These are phyloP conservation scores for Gastrolobium villosum DNA, from an alignment of 306 rosid species.

Conservation along the genomic window DNA sequence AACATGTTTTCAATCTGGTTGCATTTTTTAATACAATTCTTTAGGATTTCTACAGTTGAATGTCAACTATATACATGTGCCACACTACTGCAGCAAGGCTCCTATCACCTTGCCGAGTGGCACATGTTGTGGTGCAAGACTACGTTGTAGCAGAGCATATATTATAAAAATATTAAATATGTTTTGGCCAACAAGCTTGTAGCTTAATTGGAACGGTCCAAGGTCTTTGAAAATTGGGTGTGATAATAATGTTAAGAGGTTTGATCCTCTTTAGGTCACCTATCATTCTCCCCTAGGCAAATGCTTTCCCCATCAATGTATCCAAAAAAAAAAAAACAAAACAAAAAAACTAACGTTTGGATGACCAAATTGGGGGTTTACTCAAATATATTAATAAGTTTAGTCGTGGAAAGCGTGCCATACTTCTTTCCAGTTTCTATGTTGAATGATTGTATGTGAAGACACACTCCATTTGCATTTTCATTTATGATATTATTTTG, in stretches of 20 bases:
- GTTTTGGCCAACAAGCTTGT: not conserved
- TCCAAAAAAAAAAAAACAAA: not conserved
- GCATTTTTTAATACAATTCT: conserved; percentile 12
- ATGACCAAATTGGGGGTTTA: not conserved
- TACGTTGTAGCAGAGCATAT: not conserved
- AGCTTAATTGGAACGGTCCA: not conserved
- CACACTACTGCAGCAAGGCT: conserved; percentile 8
- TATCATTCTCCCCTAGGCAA: not conserved
- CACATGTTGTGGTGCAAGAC: not conserved
- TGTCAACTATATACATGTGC: not conserved
- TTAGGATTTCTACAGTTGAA: too few species aligned
- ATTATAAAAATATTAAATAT: not conserved
- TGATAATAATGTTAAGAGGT: not conserved
- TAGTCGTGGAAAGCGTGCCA: conserved; percentile 26
- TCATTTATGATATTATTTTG: conserved; percentile 12
- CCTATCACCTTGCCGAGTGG: not conserved
- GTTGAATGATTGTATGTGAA: not conserved
- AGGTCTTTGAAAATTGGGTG: not conserved
- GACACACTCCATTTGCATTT: not conserved
- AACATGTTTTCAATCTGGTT: not conserved
- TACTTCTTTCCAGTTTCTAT: not conserved
- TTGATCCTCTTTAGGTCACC: not conserved
- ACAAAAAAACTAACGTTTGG: not conserved
- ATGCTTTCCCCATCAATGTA: not conserved
- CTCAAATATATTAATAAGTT: not conserved